Percentiles rank a stretch among this genome's conserved stretches.
phyloP scores from a whole-genome alignment of 2,329 filamentous ascomycete genomes.

The Coniochaeta sp. region DNA sequence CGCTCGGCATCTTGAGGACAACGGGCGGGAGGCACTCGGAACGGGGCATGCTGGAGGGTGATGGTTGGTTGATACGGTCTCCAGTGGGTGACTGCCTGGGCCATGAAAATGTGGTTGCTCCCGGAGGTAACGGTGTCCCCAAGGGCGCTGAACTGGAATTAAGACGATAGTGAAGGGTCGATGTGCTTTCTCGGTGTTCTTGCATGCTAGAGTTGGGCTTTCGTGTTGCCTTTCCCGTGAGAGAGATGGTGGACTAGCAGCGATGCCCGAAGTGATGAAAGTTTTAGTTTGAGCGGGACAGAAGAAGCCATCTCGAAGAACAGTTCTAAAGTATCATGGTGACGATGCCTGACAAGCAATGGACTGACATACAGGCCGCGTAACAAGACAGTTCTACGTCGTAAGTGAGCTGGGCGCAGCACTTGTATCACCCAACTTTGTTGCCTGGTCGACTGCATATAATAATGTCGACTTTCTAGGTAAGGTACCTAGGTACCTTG shows the following conservation, averaged over 20 bases:
- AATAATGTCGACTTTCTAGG: no score
- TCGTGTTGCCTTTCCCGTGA: not conserved
- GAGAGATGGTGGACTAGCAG: not conserved
- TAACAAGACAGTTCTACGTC: not conserved
- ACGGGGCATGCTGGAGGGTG: not conserved
- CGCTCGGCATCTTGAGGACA: not conserved
- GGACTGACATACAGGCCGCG: not conserved
- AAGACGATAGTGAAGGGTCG: not conserved
- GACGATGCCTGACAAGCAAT: not conserved
- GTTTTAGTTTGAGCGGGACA: not conserved
- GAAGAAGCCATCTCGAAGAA: not conserved
- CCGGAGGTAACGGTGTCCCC: not conserved
- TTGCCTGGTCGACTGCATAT: not conserved
- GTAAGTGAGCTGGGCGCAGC: not conserved
- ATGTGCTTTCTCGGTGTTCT: not conserved
- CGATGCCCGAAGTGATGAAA: not conserved
- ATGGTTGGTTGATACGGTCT: not conserved
- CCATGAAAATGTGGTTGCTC: not conserved
- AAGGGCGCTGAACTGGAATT: not conserved
- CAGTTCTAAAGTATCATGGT: not conserved
- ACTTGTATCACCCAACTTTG: not conserved
- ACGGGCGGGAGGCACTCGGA: not conserved
- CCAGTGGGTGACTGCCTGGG: not conserved
- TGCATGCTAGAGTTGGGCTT: not conserved
- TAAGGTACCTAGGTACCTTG: no score